These are phyloP conservation scores for Myxozyma neotropica DNA, from an alignment of 805 yeast species.

Conservation along the genomic window DNA sequence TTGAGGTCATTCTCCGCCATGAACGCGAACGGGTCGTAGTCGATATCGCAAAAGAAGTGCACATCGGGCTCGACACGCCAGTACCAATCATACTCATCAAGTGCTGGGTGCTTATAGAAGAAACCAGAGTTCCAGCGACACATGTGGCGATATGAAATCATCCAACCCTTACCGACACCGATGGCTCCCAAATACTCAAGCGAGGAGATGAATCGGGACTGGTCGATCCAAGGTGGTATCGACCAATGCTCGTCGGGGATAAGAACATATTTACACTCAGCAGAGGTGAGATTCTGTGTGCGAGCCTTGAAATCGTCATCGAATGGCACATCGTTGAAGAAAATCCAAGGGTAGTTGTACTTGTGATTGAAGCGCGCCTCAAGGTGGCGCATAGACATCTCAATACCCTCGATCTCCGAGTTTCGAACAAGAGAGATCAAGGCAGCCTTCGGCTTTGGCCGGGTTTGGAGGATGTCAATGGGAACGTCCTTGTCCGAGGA, in stretches of 20 bases:
- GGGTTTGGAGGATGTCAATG: slow-evolving; percentile 23
- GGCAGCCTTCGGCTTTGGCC: slow-evolving; percentile 43
- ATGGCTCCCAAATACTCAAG: slow-evolving; percentile 38
- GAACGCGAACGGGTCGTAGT: slow-evolving; percentile 76
- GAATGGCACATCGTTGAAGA: slow-evolving; percentile 71
- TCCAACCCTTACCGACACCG: slow-evolving; percentile 63
- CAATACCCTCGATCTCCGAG: slow-evolving; percentile 59
- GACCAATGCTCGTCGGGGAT: slow-evolving; percentile 69
- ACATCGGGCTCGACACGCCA: slow-evolving; percentile 95
- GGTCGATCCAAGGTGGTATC: slow-evolving; percentile 67
- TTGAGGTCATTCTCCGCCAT: slow-evolving; percentile 74
- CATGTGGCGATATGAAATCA: slow-evolving; percentile 70
- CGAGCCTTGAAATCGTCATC: slow-evolving; percentile 55
- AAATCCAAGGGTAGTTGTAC: slow-evolving; percentile 78
- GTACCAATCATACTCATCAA: slow-evolving; percentile 65
- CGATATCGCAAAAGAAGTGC: slow-evolving; percentile 72
- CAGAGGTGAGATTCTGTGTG: slow-evolving; percentile 61
- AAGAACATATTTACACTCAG: slow-evolving; percentile 56
- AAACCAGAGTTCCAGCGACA: slow-evolving; percentile 78
- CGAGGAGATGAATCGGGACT: slow-evolving; percentile 29
- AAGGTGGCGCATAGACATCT: slow-evolving; percentile 61
- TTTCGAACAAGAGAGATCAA: slow-evolving; percentile 66
- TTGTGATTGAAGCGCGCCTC: slow-evolving; percentile 67
- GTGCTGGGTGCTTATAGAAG: slow-evolving; percentile 62
- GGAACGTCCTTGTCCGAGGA: slow-evolving; percentile 29